A percentile compares a stretch with the other conserved stretches of the same genome.
Evolutionary conservation across 371 early-diverging fungal genomes (phyloP).

Genomic region (Racocetra persica): DNA sequence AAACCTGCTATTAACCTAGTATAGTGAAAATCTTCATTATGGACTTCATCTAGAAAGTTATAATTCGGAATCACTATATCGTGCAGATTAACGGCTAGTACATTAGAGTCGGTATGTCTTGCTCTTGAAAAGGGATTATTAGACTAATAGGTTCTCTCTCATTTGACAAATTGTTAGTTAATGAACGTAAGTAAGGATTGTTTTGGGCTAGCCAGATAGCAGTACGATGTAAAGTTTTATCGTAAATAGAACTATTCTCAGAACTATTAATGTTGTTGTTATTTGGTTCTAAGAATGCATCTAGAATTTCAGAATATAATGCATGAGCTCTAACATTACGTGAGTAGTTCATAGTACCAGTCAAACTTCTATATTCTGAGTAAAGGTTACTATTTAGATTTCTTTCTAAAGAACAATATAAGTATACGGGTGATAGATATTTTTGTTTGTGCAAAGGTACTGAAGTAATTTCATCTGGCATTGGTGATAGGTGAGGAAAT

Average conservation of each 20-base stretch:
- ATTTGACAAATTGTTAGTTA: not conserved
- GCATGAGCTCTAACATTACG: not conserved
- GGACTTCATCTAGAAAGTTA: not conserved
- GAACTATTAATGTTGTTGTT: not conserved
- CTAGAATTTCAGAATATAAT: slow-evolving; percentile 18
- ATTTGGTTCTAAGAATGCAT: not conserved
- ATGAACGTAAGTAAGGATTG: not conserved
- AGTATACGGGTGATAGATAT: no score
- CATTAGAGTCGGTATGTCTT: not conserved
- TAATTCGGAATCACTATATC: not conserved
- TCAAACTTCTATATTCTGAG: not conserved
- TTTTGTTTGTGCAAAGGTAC: no score
- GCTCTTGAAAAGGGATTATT: not conserved
- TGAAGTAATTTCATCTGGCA: no score
- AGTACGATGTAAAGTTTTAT: not conserved
- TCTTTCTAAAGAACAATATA: not conserved
- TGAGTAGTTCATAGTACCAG: not conserved
- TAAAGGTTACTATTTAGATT: not conserved
- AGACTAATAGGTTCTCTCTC: no score
- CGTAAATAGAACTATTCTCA: not conserved
- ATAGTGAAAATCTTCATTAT: slow-evolving; percentile 9
- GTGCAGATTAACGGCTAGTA: not conserved
- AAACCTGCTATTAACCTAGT: not conserved
- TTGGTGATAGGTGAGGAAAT: no score
- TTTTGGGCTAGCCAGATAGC: not conserved